Percentiles rank a stretch among this genome's conserved stretches.
Conservation (phyloP, 495 filamentous ascomycete genomes). For the Aspergillus ostianus region DNA sequence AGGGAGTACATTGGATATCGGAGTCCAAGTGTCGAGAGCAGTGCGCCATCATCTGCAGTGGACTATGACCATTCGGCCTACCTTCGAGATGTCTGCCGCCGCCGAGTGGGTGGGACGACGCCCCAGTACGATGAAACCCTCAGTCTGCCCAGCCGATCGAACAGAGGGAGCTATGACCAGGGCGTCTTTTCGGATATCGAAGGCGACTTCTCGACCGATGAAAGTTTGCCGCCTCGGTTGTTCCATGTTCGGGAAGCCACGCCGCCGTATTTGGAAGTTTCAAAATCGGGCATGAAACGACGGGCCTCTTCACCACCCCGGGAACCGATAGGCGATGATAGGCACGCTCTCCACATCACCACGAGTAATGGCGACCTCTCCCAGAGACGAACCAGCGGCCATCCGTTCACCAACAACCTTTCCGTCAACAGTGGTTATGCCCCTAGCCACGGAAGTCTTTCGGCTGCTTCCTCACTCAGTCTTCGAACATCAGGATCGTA, state of each 20-base stretch:
- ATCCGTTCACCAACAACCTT: slow-evolving; percentile 56
- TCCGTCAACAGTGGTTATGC: slow-evolving; percentile 56
- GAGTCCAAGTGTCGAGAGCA: slow-evolving; percentile 52
- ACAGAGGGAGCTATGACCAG: slow-evolving; percentile 63
- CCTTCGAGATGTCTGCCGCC: slow-evolving; percentile 36
- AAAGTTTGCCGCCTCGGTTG: slow-evolving; percentile 54
- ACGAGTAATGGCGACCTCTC: slow-evolving; percentile 63
- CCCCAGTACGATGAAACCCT: slow-evolving; percentile 49
- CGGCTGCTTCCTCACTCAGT: slow-evolving; percentile 68
- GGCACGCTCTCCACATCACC: slow-evolving; percentile 51
- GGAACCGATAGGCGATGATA: slow-evolving; percentile 71
- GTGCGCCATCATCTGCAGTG: slow-evolving; percentile 41
- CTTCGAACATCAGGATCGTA: slow-evolving; percentile 70
- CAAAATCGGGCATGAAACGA: slow-evolving; percentile 67
- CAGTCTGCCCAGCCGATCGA: slow-evolving; percentile 47
- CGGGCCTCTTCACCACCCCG: slow-evolving; percentile 77
- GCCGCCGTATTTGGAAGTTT: slow-evolving; percentile 38
- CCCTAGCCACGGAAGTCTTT: slow-evolving; percentile 64
- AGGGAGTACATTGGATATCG: slow-evolving; percentile 46
- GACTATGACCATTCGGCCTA: slow-evolving; percentile 38
- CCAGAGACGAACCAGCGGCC: slow-evolving; percentile 61
- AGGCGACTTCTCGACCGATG: slow-evolving; percentile 65
- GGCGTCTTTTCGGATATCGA: slow-evolving; percentile 62
- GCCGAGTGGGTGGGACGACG: slow-evolving; percentile 39
- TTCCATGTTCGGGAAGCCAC: slow-evolving; percentile 60